Evolutionary conservation across 768 basidiomycete species (phyloP), one percentile per base, ranked within the genome.

Genomic region (Russula griseocarnosa): DNA sequence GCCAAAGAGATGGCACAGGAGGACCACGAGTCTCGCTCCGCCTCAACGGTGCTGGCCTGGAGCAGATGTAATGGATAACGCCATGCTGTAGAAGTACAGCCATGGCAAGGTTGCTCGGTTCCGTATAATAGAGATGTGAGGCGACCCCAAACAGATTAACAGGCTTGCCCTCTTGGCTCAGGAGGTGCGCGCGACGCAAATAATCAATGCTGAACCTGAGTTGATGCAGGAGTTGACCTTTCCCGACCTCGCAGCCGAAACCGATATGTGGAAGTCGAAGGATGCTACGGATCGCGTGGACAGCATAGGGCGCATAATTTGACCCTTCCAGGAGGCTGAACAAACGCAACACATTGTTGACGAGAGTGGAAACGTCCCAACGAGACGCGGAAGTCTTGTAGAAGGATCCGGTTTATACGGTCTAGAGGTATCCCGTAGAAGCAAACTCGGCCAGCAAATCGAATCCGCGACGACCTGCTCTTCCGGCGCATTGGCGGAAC

Each of bases 401-500:
- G 73, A 7, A 85, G 76, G 28, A 90, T 74, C 30, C 86, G 81
- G 66, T 86, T 82, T 4, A 87, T 82, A 46, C 86, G 79, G 62
- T 85, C 82, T 70, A 86, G 78, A 4, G 86, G 73, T 8, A 90
- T 70, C 26, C 86, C 87, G 69, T 86, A 88, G 75, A 90, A 90
- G 2, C 90, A 77, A 44, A 89, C 87, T 58, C 86, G 86, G 8
- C 88, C 0, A 86, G 76, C 7, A 85, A 78, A 69, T 89, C 87
- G 63, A 79, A 88, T 2, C 87, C 88, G 69, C 88, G 80, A 49
- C 88, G 81, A 62, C 88, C 87, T 46, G 87, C 87, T 71, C 87
- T 80, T 60, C 88, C 88, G 51, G 86, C 81, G 63, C 86, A 87
- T 78, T 89, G 87, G 13, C 88, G 83, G 71, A 86, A 89, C 85